Evolutionary conservation across 2,329 filamentous ascomycete species (phyloP).

Genomic region (Graphiopsis chlorocephala): DNA sequence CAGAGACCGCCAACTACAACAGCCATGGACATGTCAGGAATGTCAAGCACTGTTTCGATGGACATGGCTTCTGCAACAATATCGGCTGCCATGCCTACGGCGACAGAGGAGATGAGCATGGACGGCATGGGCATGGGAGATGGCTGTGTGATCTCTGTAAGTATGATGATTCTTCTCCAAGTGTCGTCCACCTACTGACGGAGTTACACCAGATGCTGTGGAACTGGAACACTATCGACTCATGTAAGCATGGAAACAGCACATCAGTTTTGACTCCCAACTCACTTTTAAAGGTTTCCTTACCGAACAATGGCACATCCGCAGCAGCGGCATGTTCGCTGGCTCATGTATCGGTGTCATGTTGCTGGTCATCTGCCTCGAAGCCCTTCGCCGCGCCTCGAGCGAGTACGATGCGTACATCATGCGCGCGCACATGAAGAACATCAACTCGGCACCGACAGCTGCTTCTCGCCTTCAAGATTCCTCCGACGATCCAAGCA

Average conservation of each 20-base stretch:
- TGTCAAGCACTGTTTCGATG: slow-evolving; percentile 20
- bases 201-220: slow-evolving; percentile 64
- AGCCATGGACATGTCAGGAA: slow-evolving; percentile 19
- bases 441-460: background rate
- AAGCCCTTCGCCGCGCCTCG: slow-evolving; percentile 66
- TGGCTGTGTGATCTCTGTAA: slow-evolving; percentile 41
- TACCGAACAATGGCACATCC: slow-evolving; percentile 66
- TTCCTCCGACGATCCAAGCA: background rate
- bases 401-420: slow-evolving; percentile 72
- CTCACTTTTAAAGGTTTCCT: slow-evolving; percentile 54
- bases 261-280: background rate
- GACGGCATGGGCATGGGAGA: slow-evolving; percentile 25
- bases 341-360: slow-evolving; percentile 77
- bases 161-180: background rate
- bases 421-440: slow-evolving; percentile 39
- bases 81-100: slow-evolving; percentile 12
- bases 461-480: background rate
- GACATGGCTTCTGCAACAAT: slow-evolving; percentile 18
- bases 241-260: slow-evolving; percentile 39
- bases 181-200: background rate
- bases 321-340: slow-evolving; percentile 68
- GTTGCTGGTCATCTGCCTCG: slow-evolving; percentile 69
- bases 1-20: background rate
- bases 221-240: slow-evolving; percentile 72
- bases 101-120: slow-evolving; percentile 26